These are phyloP conservation scores for Heterobasidion annosum DNA, from an alignment of 1,284 basidiomycete genomes.

Conservation along the genomic window DNA sequence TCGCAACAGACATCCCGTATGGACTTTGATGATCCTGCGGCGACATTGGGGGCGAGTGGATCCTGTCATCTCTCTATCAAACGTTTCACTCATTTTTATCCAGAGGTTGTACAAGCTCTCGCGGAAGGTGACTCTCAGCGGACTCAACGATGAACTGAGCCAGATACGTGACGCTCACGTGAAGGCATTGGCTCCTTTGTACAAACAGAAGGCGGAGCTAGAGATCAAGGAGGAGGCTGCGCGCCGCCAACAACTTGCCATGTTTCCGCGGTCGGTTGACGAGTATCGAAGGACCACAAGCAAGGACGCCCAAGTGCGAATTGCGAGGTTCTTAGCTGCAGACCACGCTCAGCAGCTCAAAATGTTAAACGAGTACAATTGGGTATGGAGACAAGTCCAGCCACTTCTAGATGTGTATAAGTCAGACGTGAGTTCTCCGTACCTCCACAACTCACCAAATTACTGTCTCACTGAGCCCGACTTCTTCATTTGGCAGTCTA, in stretches of 20 bases:
- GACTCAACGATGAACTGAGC: conserved; percentile 4
- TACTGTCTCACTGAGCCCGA: not conserved
- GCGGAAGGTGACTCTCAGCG: not conserved
- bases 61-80: not conserved
- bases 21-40: not conserved
- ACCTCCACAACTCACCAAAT: not conserved
- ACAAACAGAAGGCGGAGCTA: conserved; percentile 18
- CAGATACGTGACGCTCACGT: conserved; percentile 33
- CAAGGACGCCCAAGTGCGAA: conserved; percentile 38
- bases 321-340: conserved; percentile 39
- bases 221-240: conserved; percentile 21
- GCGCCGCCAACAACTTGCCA: conserved; percentile 27
- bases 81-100: not conserved
- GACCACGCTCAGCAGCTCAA: conserved; percentile 31
- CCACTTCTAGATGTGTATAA: conserved; percentile 30
- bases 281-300: conserved; percentile 34
- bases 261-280: conserved; percentile 38
- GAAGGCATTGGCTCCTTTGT: conserved; percentile 24
- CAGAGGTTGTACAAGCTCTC: not conserved
- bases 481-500: conserved; percentile 1
- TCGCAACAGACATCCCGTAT: not conserved
- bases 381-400: conserved; percentile 39
- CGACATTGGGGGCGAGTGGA: not conserved
- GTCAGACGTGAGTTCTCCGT: conserved; percentile 27
- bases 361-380: conserved; percentile 39